phyloP scores from a whole-genome alignment of 2,329 filamentous ascomycete genomes.

The Colletotrichum sansevieriae region DNA sequence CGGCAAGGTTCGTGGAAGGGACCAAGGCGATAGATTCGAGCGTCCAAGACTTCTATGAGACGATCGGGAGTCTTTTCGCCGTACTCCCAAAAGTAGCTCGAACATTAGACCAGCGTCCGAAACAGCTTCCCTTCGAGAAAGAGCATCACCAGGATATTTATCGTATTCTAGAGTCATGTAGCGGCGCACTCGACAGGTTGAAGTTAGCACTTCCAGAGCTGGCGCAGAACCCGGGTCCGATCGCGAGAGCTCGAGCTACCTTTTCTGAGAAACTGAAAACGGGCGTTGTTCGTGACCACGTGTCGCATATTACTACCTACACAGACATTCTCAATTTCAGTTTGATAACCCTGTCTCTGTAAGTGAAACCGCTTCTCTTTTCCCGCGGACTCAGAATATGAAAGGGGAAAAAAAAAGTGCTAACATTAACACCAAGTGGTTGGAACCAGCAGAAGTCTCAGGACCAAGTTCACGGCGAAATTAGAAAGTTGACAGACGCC shows the following conservation, averaged over 20 bases:
- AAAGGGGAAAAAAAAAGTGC: neutral
- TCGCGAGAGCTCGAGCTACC: conserved; percentile 43
- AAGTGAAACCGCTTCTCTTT: neutral
- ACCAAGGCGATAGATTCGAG: conserved; percentile 39
- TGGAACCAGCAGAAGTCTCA: conserved; percentile 46
- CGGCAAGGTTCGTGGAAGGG: conserved; percentile 44
- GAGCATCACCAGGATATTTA: conserved; percentile 46
- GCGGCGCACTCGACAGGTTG: conserved; percentile 42
- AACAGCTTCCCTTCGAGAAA: conserved; percentile 44
- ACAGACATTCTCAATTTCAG: conserved; percentile 47
- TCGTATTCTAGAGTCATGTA: conserved; percentile 45
- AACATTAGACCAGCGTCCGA: conserved; percentile 40
- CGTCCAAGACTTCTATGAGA: conserved; percentile 45
- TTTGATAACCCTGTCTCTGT: conserved; percentile 46
- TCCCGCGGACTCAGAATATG: neutral
- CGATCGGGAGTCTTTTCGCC: conserved; percentile 42
- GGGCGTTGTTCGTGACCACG: conserved; percentile 43
- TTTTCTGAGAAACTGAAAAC: conserved; percentile 44
- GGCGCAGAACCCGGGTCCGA: conserved; percentile 35
- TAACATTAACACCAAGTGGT: conserved; percentile 31
- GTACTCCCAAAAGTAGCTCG: conserved; percentile 42
- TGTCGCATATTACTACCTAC: conserved; percentile 46
- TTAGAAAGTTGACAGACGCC: conserved; percentile 45
- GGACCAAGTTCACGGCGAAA: conserved; percentile 45
- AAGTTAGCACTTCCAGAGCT: conserved; percentile 44